A percentile compares a stretch with the other conserved stretches of the same genome.
These are phyloP conservation scores for Epichloe glyceriae DNA, from an alignment of 2,329 filamentous ascomycete species.

Conservation along the genomic window DNA sequence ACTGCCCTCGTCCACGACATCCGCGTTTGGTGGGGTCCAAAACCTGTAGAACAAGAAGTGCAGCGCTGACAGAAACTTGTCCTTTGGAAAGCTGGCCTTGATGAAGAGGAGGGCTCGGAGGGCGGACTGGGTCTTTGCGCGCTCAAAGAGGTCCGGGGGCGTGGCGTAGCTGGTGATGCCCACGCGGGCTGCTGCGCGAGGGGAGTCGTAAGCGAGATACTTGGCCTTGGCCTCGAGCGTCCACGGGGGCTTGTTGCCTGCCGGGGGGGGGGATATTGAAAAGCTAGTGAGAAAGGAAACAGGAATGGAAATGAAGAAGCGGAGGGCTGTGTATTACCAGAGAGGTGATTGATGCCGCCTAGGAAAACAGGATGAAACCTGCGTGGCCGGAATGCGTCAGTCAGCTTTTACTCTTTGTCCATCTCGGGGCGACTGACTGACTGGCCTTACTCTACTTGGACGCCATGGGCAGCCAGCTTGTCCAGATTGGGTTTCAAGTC, in stretches of 20 bases:
- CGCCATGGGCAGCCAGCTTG: conserved; percentile 40
- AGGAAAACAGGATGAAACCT: conserved; percentile 64
- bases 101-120: conserved; percentile 55
- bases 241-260: conserved; percentile 68
- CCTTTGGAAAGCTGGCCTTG: conserved; percentile 39
- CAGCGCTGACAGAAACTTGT: conserved; percentile 40
- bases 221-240: conserved; percentile 51
- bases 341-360: conserved; percentile 48
- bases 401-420: background rate
- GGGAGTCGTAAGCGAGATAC: conserved; percentile 35
- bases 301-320: background rate
- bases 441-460: conserved; percentile 50
- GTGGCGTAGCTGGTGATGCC: conserved; percentile 23
- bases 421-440: background rate
- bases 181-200: conserved; percentile 25
- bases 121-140: conserved; percentile 36
- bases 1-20: conserved; percentile 46
- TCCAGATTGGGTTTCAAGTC: conserved; percentile 45
- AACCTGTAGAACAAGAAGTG: conserved; percentile 44
- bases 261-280: background rate
- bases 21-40: conserved; percentile 46
- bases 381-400: background rate
- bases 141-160: conserved; percentile 31
- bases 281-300: background rate
- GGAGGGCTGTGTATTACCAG: conserved; percentile 27